Percentiles rank a stretch among this genome's conserved stretches.
Evolutionary conservation across 768 basidiomycete species (phyloP).

Genomic region (Sarcomyxa edulis): DNA sequence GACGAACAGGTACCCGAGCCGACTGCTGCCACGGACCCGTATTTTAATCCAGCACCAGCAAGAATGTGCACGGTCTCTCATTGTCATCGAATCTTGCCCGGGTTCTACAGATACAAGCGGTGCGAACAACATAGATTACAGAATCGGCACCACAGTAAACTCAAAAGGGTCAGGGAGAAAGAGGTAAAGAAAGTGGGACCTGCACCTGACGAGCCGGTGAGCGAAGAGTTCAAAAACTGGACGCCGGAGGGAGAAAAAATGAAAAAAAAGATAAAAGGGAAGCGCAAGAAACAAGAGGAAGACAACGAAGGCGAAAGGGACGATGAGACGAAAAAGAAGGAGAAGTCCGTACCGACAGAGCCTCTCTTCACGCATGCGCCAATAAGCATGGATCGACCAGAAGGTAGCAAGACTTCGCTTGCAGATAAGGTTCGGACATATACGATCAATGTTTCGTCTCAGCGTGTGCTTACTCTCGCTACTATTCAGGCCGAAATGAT

Average conservation of each 20-base stretch:
- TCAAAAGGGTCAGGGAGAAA: slow-evolving; percentile 48
- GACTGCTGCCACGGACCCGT: background rate
- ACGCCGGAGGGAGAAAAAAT: slow-evolving; percentile 2
- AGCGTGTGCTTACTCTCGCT: background rate
- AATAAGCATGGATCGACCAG: background rate
- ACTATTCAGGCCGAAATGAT: background rate
- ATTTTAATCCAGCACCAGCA: slow-evolving; percentile 20
- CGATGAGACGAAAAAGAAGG: slow-evolving; percentile 6
- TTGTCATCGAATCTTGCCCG: slow-evolving; percentile 46
- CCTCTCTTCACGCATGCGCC: background rate
- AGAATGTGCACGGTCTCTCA: slow-evolving; percentile 57
- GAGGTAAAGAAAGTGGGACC: slow-evolving; percentile 29
- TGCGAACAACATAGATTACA: slow-evolving; percentile 55
- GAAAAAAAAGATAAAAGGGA: too few relatives aligned
- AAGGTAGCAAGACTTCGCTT: background rate
- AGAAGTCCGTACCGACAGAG: background rate
- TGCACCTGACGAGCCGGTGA: slow-evolving; percentile 12
- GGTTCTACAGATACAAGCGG: slow-evolving; percentile 42
- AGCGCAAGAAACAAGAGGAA: too few relatives aligned
- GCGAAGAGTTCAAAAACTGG: slow-evolving; percentile 9
- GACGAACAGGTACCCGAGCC: slow-evolving; percentile 24
- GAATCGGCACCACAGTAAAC: slow-evolving; percentile 45
- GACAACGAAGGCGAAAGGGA: slow-evolving; percentile 9
- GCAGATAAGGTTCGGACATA: background rate
- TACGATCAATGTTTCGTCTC: background rate